Evolutionary conservation across 495 filamentous ascomycete species (phyloP).

Genomic region (Eremomyces bilateralis): DNA sequence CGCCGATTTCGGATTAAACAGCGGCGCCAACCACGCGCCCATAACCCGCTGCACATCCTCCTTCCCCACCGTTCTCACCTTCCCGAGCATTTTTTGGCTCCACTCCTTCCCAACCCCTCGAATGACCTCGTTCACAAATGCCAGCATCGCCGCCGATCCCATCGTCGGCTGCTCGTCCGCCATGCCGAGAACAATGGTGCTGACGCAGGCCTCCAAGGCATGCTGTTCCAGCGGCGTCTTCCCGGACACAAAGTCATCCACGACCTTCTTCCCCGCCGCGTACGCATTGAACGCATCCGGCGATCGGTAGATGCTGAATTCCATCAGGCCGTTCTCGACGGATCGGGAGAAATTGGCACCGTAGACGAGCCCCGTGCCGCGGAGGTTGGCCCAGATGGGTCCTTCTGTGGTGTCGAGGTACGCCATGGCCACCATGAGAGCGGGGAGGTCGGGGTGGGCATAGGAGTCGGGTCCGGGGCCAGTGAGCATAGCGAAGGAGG

Average conservation of each 20-base stretch:
- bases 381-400: conserved; percentile 78
- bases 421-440: conserved; percentile 63
- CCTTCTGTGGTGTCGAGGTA: conserved; percentile 91
- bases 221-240: conserved; percentile 46
- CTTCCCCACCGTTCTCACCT: conserved; percentile 49
- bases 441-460: conserved; percentile 54
- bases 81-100: conserved; percentile 48
- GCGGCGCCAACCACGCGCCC: conserved; percentile 48
- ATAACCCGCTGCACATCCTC: conserved; percentile 62
- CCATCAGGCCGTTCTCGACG: conserved; percentile 55
- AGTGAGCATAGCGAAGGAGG: conserved; percentile 64
- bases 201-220: conserved; percentile 75
- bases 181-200: conserved; percentile 59
- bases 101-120: conserved; percentile 57
- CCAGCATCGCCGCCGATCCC: conserved; percentile 52
- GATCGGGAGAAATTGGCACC: conserved; percentile 54
- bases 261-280: conserved; percentile 45
- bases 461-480: conserved; percentile 52
- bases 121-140: conserved; percentile 65
- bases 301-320: conserved; percentile 69
- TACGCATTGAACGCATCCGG: conserved; percentile 82
- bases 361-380: conserved; percentile 83
- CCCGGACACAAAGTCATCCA: conserved; percentile 45
- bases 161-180: conserved; percentile 78
- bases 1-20: conserved; percentile 54